phyloP scores from a whole-genome alignment of 345 rosid species.

The Draba incana region DNA sequence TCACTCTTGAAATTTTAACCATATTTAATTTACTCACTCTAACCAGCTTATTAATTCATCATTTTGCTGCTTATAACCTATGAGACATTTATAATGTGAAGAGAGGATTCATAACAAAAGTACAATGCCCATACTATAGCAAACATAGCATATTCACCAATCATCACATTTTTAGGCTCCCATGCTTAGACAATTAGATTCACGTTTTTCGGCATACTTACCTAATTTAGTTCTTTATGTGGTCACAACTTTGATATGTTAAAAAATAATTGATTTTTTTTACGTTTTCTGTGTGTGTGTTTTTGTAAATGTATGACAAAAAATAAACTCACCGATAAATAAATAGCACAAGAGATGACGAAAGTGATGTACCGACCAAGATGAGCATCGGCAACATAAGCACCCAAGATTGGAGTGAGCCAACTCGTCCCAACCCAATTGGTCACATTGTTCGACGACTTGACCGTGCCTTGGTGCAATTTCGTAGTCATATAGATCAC shows the following conservation, averaged over 20 bases:
- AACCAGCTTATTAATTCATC: too few species aligned
- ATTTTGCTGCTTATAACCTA: too few species aligned
- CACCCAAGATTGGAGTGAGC: constrained; percentile 85
- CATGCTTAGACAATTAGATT: background rate
- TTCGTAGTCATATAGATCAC: constrained; percentile 73
- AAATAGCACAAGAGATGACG: constrained; percentile 53
- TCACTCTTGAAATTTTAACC: too few species aligned
- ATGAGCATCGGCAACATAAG: constrained; percentile 84
- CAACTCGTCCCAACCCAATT: constrained; percentile 91
- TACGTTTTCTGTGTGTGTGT: too few species aligned
- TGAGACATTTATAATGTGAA: too few species aligned
- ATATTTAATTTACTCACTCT: too few species aligned
- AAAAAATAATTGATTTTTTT: too few species aligned
- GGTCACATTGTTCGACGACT: constrained; percentile 86
- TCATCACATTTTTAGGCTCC: background rate
- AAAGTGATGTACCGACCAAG: constrained; percentile 92
- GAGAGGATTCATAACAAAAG: too few species aligned
- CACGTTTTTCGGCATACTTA: background rate
- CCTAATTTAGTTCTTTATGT: constrained; percentile 11
- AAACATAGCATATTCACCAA: background rate
- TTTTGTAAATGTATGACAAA: too few species aligned
- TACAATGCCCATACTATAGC: background rate
- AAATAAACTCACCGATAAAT: constrained; percentile 51
- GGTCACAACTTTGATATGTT: constrained; percentile 7
- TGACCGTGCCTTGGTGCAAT: constrained; percentile 84